These are phyloP conservation scores for Baorangia bicolor DNA, from an alignment of 768 basidiomycete species.

Conservation along the genomic window DNA sequence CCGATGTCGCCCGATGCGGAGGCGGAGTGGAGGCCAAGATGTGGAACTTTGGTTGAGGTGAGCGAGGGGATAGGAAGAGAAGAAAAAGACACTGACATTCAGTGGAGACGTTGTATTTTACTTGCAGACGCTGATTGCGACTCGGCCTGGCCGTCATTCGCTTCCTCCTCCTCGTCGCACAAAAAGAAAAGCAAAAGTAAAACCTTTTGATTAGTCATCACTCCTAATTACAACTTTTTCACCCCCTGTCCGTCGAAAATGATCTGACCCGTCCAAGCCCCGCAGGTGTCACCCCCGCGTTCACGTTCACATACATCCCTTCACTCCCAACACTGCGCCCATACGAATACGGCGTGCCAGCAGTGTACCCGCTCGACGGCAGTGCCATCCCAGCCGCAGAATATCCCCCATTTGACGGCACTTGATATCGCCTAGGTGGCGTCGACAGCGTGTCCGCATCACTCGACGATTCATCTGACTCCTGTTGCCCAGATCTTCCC, in stretches of 20 bases:
- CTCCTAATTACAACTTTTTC: neutral
- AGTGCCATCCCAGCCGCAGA: slow-evolving; percentile 13
- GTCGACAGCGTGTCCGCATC: slow-evolving; percentile 38
- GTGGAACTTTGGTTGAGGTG: slow-evolving; percentile 52
- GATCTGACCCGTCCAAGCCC: slow-evolving; percentile 23
- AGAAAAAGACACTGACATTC: slow-evolving; percentile 41
- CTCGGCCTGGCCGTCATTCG: slow-evolving; percentile 21
- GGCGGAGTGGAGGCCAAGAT: slow-evolving; percentile 74
- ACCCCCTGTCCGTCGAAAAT: slow-evolving; percentile 17
- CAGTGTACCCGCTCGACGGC: slow-evolving; percentile 3
- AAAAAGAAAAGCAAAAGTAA: neutral
- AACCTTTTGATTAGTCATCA: slow-evolving; percentile 15
- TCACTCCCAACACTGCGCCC: slow-evolving; percentile 14
- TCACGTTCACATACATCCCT: slow-evolving; percentile 7
- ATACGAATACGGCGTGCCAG: slow-evolving; percentile 24
- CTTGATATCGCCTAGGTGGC: slow-evolving; percentile 25
- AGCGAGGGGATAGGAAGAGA: neutral
- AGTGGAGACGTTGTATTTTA: slow-evolving; percentile 53
- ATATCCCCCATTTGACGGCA: slow-evolving; percentile 19
- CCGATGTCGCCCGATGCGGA: slow-evolving; percentile 87
- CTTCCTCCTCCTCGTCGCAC: slow-evolving; percentile 8
- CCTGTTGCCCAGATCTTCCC: slow-evolving; percentile 11
- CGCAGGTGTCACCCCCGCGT: slow-evolving; percentile 25
- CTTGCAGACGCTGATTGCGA: slow-evolving; percentile 40
- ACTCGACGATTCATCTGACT: slow-evolving; percentile 33